phyloP scores from a whole-genome alignment of 2,329 filamentous ascomycete genomes.

The Penicillium carneum region DNA sequence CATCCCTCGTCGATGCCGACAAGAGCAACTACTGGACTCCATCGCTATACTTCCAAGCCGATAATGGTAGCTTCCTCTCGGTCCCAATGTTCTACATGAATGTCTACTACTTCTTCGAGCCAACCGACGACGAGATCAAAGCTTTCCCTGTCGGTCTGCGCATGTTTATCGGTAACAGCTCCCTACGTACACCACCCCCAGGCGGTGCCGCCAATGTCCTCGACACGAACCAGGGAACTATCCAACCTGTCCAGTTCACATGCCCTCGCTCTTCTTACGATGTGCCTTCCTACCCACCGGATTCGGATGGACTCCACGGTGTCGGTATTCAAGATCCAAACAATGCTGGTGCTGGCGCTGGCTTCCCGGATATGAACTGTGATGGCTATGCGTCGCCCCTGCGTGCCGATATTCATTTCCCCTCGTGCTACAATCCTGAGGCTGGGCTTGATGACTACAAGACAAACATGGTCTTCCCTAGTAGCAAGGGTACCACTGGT shows the following conservation, averaged over 20 bases:
- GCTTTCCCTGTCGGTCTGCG: constrained; percentile 75
- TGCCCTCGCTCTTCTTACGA: constrained; percentile 22
- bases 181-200: constrained; percentile 46
- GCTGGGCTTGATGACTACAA: constrained; percentile 21
- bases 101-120: constrained; percentile 71
- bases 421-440: constrained; percentile 27
- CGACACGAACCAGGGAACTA: constrained; percentile 24
- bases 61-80: constrained; percentile 68
- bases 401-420: constrained; percentile 29
- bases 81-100: constrained; percentile 61
- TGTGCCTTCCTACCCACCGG: constrained; percentile 22
- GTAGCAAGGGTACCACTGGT: constrained; percentile 22
- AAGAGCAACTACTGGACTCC: constrained; percentile 81
- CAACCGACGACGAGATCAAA: constrained; percentile 69
- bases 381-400: constrained; percentile 25
- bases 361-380: constrained; percentile 33
- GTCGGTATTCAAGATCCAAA: constrained; percentile 29
- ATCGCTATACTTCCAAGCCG: constrained; percentile 70
- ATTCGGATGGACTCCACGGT: constrained; percentile 26
- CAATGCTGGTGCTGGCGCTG: constrained; percentile 23
- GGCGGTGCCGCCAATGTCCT: constrained; percentile 57
- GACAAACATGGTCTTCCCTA: constrained; percentile 24
- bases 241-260: constrained; percentile 31
- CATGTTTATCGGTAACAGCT: constrained; percentile 71
- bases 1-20: constrained; percentile 72